Base-by-base conservation (phyloP, 805 yeast species). In the Millerozyma miso region DNA sequence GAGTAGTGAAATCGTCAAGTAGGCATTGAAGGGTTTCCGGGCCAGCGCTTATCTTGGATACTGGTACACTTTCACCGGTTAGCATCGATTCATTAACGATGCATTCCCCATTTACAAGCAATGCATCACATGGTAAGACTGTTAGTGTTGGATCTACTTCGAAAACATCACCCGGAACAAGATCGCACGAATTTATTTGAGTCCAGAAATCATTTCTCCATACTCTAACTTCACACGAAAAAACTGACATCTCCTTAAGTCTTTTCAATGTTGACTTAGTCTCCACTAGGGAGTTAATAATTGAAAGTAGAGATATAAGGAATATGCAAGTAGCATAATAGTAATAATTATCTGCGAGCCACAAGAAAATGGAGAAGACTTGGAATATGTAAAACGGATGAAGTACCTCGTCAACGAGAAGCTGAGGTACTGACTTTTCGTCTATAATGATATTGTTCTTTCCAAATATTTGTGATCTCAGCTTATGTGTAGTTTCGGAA, bases 41-140 rank as follows among this genome's bases (percentile, higher is more conserved):
- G 1, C 74, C 65, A 1, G 93, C 88, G 1, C 86, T 76, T 8
- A 71, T 48, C 60, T 93, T 93, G 0, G 97, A 79, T 2, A 93
- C 96, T 0, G 99, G 99, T 1, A 93, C 97, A 40, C 97, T 88
- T 61, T 93, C 99, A 33, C 99, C 99, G 0, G 99, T 93, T 16
- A 93, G 73, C 96, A 93, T 93, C 4, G 97, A 86, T 59, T 93
- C 99, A 61, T 93, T 93, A n/a, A 93, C 85, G 42, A 93, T 89
- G 59, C 96, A 87, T 58, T 90, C 98, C 40, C 99, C 99, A 29
- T 89, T 79, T 15, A 91, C 65, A 39, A 93, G 69, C 10, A 93
- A 62, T 0, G 96, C 85, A 62, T 93, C 99, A 58, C 97, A 89
- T 0, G 99, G 99, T 38, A 91, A 73, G 1, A 76, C 55, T 3